Base-by-base conservation (phyloP, 2,329 filamentous ascomycete species). In the Hypomyces perniciosus region DNA sequence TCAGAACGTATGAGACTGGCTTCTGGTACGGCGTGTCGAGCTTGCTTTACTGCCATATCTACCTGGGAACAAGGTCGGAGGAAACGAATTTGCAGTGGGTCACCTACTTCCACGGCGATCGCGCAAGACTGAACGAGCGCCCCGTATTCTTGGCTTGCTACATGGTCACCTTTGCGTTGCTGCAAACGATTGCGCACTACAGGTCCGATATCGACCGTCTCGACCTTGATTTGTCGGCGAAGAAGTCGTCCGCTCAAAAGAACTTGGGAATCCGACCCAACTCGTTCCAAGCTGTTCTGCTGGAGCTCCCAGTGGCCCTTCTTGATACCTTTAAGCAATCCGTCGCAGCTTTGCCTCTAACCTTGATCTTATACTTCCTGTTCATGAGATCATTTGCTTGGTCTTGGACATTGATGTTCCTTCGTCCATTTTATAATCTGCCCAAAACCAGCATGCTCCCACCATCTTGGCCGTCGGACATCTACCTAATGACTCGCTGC, bases 41-140 rank as follows among this genome's bases (percentile, higher is more conserved):
- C 49, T 86, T 81, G 71, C 72, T 90, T 57, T 96, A 92, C 66
- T 84, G 83, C 62, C 84, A 91, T 62, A 76, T 92, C 35, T 96
- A 90, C 64, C 80, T 95, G 26, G 90, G 84, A 79, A 86, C 85
- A 4, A 75, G 79, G 46, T 72, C 83, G 26, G 71, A 73, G 13
- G 69, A 70, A 37, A 77, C 79, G 47, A 83, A 84, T 54, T 74
- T 96, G 48, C 78, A 79, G 56, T 88, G 86, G 79, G 83, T 95
- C 57, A 86, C 85, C 49, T 78, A 82, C 58, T 82, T 80, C 67
- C 83, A 74, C 54, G 84, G 78, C 57, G 88, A 93, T 65, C 80
- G 90, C 34, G 78, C 86, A 20, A 78, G 83, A 47, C 71, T 96
- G 52, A 97, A 97, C 65, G 92, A 97, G 73, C 81, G 87, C 57